Percentiles rank a stretch among this genome's conserved stretches.
These are phyloP conservation scores for Venturia pyrina DNA, from an alignment of 2,329 filamentous ascomycete species.

Conservation along the genomic window DNA sequence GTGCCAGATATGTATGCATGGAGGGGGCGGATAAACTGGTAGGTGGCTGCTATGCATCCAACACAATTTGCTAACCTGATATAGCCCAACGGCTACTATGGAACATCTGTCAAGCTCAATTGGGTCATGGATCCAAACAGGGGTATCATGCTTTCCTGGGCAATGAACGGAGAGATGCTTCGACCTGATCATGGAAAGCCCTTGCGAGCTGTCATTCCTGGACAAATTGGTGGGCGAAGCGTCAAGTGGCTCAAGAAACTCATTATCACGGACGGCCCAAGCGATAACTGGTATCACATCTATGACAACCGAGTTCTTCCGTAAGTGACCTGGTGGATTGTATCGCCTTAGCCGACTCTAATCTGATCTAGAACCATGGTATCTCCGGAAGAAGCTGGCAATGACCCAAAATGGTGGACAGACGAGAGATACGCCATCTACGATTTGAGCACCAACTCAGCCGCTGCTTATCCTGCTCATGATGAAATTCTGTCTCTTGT, in stretches of 20 bases:
- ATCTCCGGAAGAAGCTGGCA: slow-evolving; percentile 67
- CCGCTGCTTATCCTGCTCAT: slow-evolving; percentile 69
- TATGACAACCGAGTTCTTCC: slow-evolving; percentile 87
- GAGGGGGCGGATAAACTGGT: slow-evolving; percentile 76
- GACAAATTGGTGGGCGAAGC: slow-evolving; percentile 83
- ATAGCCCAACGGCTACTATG: slow-evolving; percentile 76
- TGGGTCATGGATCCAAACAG: slow-evolving; percentile 78
- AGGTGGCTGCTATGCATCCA: slow-evolving; percentile 17
- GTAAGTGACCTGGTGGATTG: slow-evolving; percentile 22
- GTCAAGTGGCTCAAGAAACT: slow-evolving; percentile 88
- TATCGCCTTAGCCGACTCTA: slow-evolving; percentile 7
- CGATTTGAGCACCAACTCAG: slow-evolving; percentile 80
- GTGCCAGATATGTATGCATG: slow-evolving; percentile 78
- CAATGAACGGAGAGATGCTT: slow-evolving; percentile 79
- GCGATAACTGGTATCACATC: slow-evolving; percentile 92
- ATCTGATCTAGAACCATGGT: slow-evolving; percentile 53
- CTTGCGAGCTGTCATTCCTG: slow-evolving; percentile 71
- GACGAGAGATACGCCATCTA: slow-evolving; percentile 92
- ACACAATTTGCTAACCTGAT: slow-evolving; percentile 13
- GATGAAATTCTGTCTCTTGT: slow-evolving; percentile 53
- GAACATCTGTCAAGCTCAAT: slow-evolving; percentile 76
- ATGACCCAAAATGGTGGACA: slow-evolving; percentile 67
- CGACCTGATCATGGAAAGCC: slow-evolving; percentile 80
- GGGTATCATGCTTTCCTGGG: slow-evolving; percentile 78
- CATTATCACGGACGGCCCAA: slow-evolving; percentile 66